Evolutionary conservation across 345 rosid genomes (phyloP).

Genomic region (Microthlaspi erraticum): DNA sequence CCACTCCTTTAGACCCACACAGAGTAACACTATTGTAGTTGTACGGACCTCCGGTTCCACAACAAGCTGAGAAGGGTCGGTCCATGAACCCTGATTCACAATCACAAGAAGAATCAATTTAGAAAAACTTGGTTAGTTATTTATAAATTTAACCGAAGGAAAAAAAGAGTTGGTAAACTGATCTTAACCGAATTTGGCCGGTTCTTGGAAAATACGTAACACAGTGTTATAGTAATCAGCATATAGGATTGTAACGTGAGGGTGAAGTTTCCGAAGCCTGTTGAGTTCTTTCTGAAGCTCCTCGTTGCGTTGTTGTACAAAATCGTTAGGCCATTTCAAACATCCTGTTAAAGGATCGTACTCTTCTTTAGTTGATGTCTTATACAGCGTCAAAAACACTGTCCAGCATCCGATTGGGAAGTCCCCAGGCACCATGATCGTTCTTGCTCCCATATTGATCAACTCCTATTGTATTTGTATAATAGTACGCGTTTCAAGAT

Average conservation of each 20-base stretch:
- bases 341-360: constrained; percentile 56
- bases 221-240: constrained; percentile 51
- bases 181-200: constrained; percentile 53
- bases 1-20: constrained; percentile 42
- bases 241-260: constrained; percentile 47
- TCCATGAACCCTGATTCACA: constrained; percentile 48
- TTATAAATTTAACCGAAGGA: not conserved
- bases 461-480: constrained; percentile 51
- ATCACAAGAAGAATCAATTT: too few species aligned
- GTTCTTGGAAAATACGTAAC: constrained; percentile 41
- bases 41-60: constrained; percentile 53
- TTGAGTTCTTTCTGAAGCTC: constrained; percentile 45
- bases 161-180: too few species aligned
- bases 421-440: constrained; percentile 54
- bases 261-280: constrained; percentile 39
- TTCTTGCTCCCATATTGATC: constrained; percentile 51
- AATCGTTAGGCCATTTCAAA: constrained; percentile 53
- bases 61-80: constrained; percentile 46
- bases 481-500: constrained; percentile 4
- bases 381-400: constrained; percentile 33
- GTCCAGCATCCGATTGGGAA: constrained; percentile 54
- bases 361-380: constrained; percentile 29
- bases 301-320: constrained; percentile 49
- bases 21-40: constrained; percentile 26
- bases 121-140: not conserved